Percentiles rank a stretch among this genome's conserved stretches.
Conservation (phyloP, 345 rosid species). For the Cardamine occulta region DNA sequence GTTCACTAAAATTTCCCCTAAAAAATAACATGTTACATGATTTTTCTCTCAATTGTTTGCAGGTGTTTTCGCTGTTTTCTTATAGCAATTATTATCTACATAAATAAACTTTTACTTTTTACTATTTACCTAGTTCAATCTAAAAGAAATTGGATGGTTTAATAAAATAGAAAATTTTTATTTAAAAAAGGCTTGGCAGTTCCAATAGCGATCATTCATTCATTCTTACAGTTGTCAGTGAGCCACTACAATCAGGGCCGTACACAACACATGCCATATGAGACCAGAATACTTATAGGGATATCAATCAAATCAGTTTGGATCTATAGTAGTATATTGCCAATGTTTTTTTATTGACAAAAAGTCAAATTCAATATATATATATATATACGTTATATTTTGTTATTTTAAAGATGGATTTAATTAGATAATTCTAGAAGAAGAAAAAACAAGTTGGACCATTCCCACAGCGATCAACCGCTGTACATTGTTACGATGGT, state of each 20-base stretch:
- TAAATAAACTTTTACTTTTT: neutral
- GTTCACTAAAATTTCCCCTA: neutral
- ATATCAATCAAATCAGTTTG: conserved; percentile 12
- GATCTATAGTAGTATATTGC: neutral
- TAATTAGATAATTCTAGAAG: neutral
- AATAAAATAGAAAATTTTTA: neutral
- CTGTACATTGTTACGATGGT: conserved; percentile 28
- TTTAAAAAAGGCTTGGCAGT: neutral
- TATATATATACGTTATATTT: no score
- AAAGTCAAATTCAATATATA: conserved; percentile 6
- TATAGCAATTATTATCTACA: neutral
- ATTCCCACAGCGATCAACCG: conserved; percentile 12
- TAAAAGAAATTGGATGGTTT: neutral
- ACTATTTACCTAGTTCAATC: neutral
- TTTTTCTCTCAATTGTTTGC: neutral
- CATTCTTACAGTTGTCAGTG: neutral
- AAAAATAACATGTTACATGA: neutral
- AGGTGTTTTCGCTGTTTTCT: neutral
- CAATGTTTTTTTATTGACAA: neutral
- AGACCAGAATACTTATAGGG: conserved; percentile 11
- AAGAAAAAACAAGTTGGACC: conserved; percentile 7
- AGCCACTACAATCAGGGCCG: neutral
- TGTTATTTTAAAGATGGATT: neutral
- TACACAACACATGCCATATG: conserved; percentile 6
- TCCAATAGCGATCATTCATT: neutral